Evolutionary conservation across 2,329 filamentous ascomycete species (phyloP), one percentile per base, ranked within the genome.

Genomic region (Bimuria novae-zelandiae): DNA sequence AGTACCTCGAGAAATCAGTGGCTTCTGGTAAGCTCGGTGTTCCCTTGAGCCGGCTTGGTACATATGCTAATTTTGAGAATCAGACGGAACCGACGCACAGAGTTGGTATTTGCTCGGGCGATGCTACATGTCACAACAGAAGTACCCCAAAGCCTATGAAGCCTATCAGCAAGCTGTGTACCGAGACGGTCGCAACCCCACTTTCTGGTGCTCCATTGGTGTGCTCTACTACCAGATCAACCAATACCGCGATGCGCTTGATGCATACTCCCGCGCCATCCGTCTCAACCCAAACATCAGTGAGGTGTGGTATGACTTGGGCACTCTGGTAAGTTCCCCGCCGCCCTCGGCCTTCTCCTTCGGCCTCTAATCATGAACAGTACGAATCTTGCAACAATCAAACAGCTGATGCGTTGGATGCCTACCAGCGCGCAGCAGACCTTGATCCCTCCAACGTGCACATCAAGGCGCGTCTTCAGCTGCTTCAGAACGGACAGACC

Each of bases 311-410:
- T 99, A 97, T 75, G 94, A 99, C 75, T 80, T 99, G 33, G 94
- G 94, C 57, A 99, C 94, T 65, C 71, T 99, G 80, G 90, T 95
- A 84, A 80, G 89, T 83, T 67, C 52, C 53, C 57, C 57, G 50
- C 53, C 54, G 40, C 37, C 21, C 30, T 47, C 42, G n/a, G n/a
- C 45, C 22, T 46, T 17, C 10, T 19, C 29, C 3, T 23, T 21
- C 44, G 17, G 17, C 14, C 30, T 22, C 61, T 70, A 59, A 67
- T 46, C 49, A 59, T 63, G 48, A 40, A 40, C 63, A 95, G 89
- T 99, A 99, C 70, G 94, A 99, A 75, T 96, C 92, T 22, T 99
- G 94, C 76, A 97, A 99, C 81, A 97, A 97, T 77, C 94, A 99
- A 76, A 96, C 96, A 53, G 90, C 87, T 47, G 94, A 99, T 79